phyloP scores from a whole-genome alignment of 805 yeast genomes.

The Candida anglica region DNA sequence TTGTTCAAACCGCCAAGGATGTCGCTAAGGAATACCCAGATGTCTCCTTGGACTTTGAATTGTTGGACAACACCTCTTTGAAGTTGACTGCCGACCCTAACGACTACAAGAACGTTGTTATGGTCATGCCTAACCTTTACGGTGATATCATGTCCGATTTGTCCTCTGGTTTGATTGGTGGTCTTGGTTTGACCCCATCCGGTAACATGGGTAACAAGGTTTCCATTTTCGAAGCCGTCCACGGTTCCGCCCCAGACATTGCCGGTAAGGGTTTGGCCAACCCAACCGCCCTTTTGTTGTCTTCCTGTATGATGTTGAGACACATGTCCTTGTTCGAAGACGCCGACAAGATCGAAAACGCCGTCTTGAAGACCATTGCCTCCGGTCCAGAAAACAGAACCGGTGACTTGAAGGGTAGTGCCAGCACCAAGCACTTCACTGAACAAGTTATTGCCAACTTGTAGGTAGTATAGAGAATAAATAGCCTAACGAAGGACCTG shows the following conservation, averaged over 20 bases:
- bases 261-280: conserved; percentile 99
- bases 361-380: conserved; percentile 86
- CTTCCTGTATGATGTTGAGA: conserved; percentile 98
- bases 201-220: conserved; percentile 99
- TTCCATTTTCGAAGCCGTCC: conserved; percentile 98
- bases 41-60: conserved; percentile 75
- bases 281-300: conserved; percentile 95
- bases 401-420: conserved; percentile 90
- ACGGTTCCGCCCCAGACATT: conserved; percentile 99
- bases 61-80: conserved; percentile 93
- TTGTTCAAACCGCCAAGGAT: conserved; percentile 87
- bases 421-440: conserved; percentile 86
- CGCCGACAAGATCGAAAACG: conserved; percentile 83
- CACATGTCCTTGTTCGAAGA: conserved; percentile 87
- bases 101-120: conserved; percentile 81
- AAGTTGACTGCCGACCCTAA: conserved; percentile 86
- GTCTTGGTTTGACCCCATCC: conserved; percentile 97
- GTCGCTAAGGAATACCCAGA: conserved; percentile 91
- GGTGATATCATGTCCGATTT: conserved; percentile 99
- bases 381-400: conserved; percentile 96
- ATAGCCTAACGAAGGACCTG: no score
- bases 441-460: conserved; percentile 81
- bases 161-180: conserved; percentile 97
- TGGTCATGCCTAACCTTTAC: conserved; percentile 99
- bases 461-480: conserved; percentile 32